Evolutionary conservation across 2,329 filamentous ascomycete species (phyloP), one percentile per base, ranked within the genome.

Genomic region (Periglandula ipomoeae): DNA sequence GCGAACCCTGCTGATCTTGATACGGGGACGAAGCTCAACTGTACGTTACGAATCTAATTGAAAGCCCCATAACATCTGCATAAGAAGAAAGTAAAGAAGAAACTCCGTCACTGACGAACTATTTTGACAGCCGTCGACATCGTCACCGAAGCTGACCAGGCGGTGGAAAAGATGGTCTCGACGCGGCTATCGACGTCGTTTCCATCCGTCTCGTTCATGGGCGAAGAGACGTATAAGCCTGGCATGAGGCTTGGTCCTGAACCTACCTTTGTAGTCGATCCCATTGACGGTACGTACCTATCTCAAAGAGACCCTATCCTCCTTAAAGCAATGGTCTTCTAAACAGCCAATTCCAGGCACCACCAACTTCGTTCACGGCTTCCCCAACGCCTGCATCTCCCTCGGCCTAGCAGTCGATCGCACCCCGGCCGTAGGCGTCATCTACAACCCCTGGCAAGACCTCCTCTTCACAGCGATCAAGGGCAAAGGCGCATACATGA

Each of bases 181-280:
- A 62, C 67, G 15, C 70, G 70, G 37, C 73, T 85, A 13, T 67
- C 65, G 3, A 53, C 65, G 15, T 64, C 70, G 17, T 84, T 81
- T 61, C 81, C 82, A 1, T 55, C 61, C 52, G 78, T 76, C 59
- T 64, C 73, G 55, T 87, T 88, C 65, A 80, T 89, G 64, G 85
- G 85, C 61, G 85, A 88, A 62, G 86, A 91, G 67, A 89, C 85
- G 24, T 85, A 88, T 70, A 72, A 81, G 53, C 77, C 84, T 1
- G 85, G 85, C 57, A 71, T 73, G 52, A 69, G 66, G 39, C 71
- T 91, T 42, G 84, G 80, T 0, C 64, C 73, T 26, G 75, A 75
- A 15, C 86, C 87, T 2, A 91, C 87, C 39, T 90, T 90, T 67
- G 78, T 90, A 60, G 82, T 87, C 55, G 87, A 91, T 63, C 87